Conservation (phyloP, 2,329 filamentous ascomycete genomes). For the Monosporascus sp. region DNA sequence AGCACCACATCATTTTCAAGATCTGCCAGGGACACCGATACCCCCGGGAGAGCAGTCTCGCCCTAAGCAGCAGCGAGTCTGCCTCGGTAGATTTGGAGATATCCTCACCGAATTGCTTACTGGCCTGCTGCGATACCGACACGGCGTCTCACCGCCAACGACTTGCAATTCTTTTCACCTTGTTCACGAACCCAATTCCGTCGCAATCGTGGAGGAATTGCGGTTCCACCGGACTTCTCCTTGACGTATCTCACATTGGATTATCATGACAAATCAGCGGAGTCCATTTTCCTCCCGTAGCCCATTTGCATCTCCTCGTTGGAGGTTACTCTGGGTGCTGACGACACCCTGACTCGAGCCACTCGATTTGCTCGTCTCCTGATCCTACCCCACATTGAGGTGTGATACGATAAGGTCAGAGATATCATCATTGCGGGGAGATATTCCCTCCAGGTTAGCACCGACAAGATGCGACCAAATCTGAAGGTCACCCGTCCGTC, state of each 20-base stretch:
- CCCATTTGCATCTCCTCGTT: conserved; percentile 36
- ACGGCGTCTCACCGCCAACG: neutral
- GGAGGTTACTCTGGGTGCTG: conserved; percentile 41
- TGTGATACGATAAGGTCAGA: conserved; percentile 18
- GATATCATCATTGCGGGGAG: conserved; percentile 20
- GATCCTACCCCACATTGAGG: conserved; percentile 24
- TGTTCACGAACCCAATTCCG: conserved; percentile 9
- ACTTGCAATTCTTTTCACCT: neutral
- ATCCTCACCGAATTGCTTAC: neutral
- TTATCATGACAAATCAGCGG: conserved; percentile 44
- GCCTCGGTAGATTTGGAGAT: neutral
- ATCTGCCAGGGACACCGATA: neutral
- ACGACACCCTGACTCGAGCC: conserved; percentile 30
- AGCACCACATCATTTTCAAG: neutral
- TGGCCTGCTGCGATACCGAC: neutral
- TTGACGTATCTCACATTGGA: conserved; percentile 22
- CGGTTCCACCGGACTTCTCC: conserved; percentile 23
- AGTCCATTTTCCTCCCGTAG: conserved; percentile 32
- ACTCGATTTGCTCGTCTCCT: conserved; percentile 11
- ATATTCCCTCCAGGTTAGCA: conserved; percentile 16
- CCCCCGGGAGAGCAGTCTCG: neutral
- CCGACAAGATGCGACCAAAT: conserved; percentile 24
- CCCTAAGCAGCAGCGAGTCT: neutral
- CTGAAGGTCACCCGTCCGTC: conserved; percentile 21
- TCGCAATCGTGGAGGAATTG: conserved; percentile 21